Evolutionary conservation across 2,329 filamentous ascomycete genomes (phyloP).

Genomic region (Elsinoe batatas): DNA sequence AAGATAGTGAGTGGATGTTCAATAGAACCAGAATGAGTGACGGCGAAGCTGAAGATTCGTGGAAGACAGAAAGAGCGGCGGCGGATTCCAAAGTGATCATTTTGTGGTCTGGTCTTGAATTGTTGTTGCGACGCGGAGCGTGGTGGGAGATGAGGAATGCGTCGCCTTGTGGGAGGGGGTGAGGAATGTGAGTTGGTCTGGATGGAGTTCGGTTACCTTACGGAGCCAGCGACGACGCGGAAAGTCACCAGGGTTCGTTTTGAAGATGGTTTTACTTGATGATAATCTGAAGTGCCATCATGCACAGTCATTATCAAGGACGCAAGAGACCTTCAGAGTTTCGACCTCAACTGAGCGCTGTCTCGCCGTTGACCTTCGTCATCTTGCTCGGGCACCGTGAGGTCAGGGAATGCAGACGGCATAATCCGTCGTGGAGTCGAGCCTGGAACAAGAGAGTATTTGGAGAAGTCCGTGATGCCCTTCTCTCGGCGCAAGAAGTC

Average conservation of each 20-base stretch:
- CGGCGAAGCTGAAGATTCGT: neutral
- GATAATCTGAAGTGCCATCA: too few relatives aligned
- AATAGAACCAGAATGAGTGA: neutral
- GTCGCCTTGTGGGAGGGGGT: neutral
- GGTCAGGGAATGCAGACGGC: constrained; percentile 57
- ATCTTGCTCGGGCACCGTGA: constrained; percentile 66
- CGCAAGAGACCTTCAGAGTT: constrained; percentile 15
- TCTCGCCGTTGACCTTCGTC: constrained; percentile 67
- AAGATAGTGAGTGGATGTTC: neutral
- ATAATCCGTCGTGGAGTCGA: constrained; percentile 63
- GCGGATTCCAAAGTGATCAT: neutral
- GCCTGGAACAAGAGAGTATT: constrained; percentile 61
- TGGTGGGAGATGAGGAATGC: constrained; percentile 4
- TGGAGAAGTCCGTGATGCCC: constrained; percentile 59
- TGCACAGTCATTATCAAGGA: neutral
- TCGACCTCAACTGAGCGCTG: constrained; percentile 39
- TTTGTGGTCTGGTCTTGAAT: neutral
- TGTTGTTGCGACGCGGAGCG: constrained; percentile 6
- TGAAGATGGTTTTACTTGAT: too few relatives aligned
- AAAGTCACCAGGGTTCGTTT: neutral
- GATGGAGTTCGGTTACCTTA: neutral
- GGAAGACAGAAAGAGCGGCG: neutral
- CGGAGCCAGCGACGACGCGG: neutral
- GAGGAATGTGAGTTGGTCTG: neutral
- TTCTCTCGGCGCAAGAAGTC: constrained; percentile 61